Percentiles rank a stretch among this genome's conserved stretches.
Conservation (phyloP, 176 grass and related monocot genomes). For the Tillandsia leiboldiana region DNA sequence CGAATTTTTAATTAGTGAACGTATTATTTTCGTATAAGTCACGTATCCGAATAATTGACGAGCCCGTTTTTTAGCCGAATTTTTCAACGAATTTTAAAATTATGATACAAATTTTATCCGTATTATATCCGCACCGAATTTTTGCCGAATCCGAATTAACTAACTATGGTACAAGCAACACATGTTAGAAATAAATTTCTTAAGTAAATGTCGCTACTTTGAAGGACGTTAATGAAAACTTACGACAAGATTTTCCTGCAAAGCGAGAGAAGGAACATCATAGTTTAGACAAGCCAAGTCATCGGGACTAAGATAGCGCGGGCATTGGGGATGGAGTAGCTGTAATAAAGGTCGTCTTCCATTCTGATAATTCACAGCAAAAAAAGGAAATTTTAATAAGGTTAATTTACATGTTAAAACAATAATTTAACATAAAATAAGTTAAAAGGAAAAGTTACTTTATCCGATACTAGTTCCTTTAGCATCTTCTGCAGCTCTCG, state of each 20-base stretch:
- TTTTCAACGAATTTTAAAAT: too few species aligned
- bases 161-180: too few species aligned
- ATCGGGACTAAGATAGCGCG: slow-evolving; percentile 65
- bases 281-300: slow-evolving; percentile 68
- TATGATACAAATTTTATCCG: too few species aligned
- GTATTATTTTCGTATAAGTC: too few species aligned
- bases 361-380: slow-evolving; percentile 45
- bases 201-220: not conserved
- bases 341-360: slow-evolving; percentile 72
- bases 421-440: not conserved
- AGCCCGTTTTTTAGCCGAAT: too few species aligned
- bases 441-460: slow-evolving; percentile 36
- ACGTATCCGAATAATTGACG: too few species aligned
- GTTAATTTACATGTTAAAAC: not conserved
- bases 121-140: too few species aligned
- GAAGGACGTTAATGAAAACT: not conserved
- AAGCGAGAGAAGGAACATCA: slow-evolving; percentile 51
- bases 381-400: not conserved
- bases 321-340: slow-evolving; percentile 58
- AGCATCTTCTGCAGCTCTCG: slow-evolving; percentile 49
- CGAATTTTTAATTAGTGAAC: too few species aligned
- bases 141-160: too few species aligned
- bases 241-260: slow-evolving; percentile 40
- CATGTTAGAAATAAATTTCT: too few species aligned
- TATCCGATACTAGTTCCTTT: slow-evolving; percentile 68